Percentiles rank a stretch among this genome's conserved stretches.
Conservation (phyloP, 306 rosid species). For the Cicer cuneatum region DNA sequence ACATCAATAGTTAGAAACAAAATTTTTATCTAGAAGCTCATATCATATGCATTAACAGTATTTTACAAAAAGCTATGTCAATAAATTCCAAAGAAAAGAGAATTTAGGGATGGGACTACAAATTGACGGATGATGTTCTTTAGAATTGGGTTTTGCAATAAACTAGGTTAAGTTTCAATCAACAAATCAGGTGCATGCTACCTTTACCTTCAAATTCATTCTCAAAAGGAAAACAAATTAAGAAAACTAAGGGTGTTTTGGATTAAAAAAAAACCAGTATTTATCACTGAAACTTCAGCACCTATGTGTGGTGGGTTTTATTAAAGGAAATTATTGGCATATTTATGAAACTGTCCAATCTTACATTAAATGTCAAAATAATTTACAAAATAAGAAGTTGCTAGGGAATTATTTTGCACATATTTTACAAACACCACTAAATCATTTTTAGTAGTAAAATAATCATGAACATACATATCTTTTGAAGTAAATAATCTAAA, state of each 20-base stretch:
- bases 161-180: conserved; percentile 33
- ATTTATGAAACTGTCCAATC: conserved; percentile 13
- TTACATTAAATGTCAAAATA: conserved; percentile 22
- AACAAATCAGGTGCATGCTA: conserved; percentile 33
- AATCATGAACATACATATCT: background rate
- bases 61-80: conserved; percentile 17
- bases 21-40: conserved; percentile 32
- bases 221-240: conserved; percentile 37
- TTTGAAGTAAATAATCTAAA: conserved; percentile 2
- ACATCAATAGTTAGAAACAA: conserved; percentile 41
- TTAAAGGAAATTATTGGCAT: conserved; percentile 3
- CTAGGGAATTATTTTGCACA: conserved; percentile 1
- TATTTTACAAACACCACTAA: conserved; percentile 11
- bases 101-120: conserved; percentile 12
- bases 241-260: conserved; percentile 14
- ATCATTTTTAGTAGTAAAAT: conserved; percentile 8
- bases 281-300: conserved; percentile 37
- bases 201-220: conserved; percentile 33
- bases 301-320: background rate
- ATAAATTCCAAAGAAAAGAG: conserved; percentile 14
- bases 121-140: conserved; percentile 11
- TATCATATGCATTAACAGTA: conserved; percentile 17
- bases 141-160: conserved; percentile 33
- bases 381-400: conserved; percentile 20
- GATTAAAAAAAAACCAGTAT: conserved; percentile 2